Base-by-base conservation (phyloP, 2,329 filamentous ascomycete genomes). In the Hymenoscyphus fructigenus region DNA sequence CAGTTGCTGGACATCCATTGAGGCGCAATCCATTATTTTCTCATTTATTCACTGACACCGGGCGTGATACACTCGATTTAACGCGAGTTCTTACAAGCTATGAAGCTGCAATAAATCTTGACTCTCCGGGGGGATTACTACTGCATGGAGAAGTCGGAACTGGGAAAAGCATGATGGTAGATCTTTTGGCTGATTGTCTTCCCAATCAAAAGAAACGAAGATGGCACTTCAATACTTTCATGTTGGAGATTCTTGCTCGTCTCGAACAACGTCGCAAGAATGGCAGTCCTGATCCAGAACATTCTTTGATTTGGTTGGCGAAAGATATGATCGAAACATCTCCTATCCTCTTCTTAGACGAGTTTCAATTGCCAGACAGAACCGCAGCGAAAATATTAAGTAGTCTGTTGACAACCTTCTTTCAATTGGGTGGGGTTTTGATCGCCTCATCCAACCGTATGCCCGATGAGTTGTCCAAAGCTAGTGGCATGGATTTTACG, bases 211-310 rank as follows among this genome's bases (percentile, higher is more conserved):
- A 87, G 72, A 94, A 94, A 79, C 82, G 84, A 70, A 81, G 91
- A 66, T 93, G 89, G 87, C 91, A 94, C 74, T 95, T 93, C 78
- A 92, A 92, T 75, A 92, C 90, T 0, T 95, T 95, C 72, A 95
- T 95, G 90, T 80, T 94, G 9, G 88, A 93, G 69, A 88, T 86
- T 0, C 83, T 93, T 57, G 88, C 90, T 0, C 87, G 88, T 60
- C 80, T 95, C 0, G 91, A 94, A 71, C 79, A 83, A 14, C 83
- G 63, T 14, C 59, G 63, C 10, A 57, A 57, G 3, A 15, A 60
- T 14, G 57, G 56, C 28, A 38, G 44, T 34, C n/a, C 32, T 3
- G 66, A 76, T 61, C 67, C 70, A 34, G 86, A 92, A 64, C 87
- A 92, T 75, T 91, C 90, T 0, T 76, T 94, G 28, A 77, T 94